These are phyloP conservation scores for Elsinoe fawcettii DNA, from an alignment of 2,329 filamentous ascomycete genomes.

Conservation along the genomic window DNA sequence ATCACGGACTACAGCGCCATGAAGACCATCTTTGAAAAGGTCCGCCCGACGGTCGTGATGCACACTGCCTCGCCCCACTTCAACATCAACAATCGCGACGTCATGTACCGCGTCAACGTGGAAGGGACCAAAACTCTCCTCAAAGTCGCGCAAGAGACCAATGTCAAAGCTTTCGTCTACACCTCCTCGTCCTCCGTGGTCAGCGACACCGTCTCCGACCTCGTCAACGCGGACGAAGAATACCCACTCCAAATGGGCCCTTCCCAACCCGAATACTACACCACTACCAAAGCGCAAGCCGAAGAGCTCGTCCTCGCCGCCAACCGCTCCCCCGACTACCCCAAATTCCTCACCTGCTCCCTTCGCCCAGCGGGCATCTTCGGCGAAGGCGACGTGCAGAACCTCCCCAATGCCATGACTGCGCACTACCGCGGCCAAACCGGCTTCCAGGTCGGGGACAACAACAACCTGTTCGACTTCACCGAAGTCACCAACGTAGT, in stretches of 20 bases:
- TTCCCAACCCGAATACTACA: conserved; percentile 45
- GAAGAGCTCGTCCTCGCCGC: conserved; percentile 42
- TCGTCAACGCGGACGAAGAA: conserved; percentile 44
- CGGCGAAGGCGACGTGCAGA: conserved; percentile 42
- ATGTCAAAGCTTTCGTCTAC: conserved; percentile 47
- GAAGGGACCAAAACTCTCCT: conserved; percentile 44
- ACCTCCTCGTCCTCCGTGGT: conserved; percentile 46
- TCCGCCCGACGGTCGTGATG: conserved; percentile 42
- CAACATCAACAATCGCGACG: conserved; percentile 31
- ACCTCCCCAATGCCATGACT: conserved; percentile 38
- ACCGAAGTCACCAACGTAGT: conserved; percentile 47
- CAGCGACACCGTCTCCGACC: conserved; percentile 37
- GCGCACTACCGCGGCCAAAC: conserved; percentile 41
- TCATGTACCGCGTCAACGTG: conserved; percentile 46
- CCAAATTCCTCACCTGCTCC: conserved; percentile 42
- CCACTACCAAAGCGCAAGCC: conserved; percentile 44
- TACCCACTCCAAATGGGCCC: conserved; percentile 40
- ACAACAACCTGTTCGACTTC: conserved; percentile 48
- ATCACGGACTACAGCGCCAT: conserved; percentile 40
- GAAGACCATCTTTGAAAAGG: conserved; percentile 34
- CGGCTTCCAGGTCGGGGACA: conserved; percentile 44
- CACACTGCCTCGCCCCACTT: conserved; percentile 44
- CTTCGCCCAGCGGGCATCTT: conserved; percentile 47
- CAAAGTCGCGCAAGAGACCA: conserved; percentile 39
- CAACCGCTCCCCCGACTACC: conserved; percentile 36